These are phyloP conservation scores for Aspergillus terreus DNA, from an alignment of 2,329 filamentous ascomycete species.

Conservation along the genomic window DNA sequence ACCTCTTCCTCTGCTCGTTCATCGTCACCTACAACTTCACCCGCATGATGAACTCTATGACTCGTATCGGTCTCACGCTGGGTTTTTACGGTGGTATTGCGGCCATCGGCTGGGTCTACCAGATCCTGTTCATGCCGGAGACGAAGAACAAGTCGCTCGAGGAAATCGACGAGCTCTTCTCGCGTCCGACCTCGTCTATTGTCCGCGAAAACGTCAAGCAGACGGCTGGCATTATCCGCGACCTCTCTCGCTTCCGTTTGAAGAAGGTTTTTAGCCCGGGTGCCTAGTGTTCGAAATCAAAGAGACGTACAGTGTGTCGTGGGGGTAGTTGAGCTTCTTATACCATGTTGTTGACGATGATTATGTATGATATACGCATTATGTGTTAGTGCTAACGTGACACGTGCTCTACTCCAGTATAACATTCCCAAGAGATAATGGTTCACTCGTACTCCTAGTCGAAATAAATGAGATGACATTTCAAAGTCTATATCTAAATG, in stretches of 20 bases:
- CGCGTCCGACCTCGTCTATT: constrained; percentile 59
- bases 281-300: constrained; percentile 10
- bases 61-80: constrained; percentile 60
- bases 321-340: neutral
- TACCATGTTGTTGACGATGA: neutral
- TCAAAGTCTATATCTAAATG: constrained; percentile 1
- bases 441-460: neutral
- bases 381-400: neutral
- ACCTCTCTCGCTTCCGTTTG: constrained; percentile 43
- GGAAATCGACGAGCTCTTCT: constrained; percentile 67
- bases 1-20: constrained; percentile 68
- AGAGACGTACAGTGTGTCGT: neutral
- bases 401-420: neutral
- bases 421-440: neutral
- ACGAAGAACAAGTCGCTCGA: constrained; percentile 68
- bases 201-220: constrained; percentile 56
- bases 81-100: constrained; percentile 75
- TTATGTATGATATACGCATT: neutral
- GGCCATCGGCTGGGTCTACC: constrained; percentile 66
- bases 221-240: constrained; percentile 42
- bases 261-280: constrained; percentile 45
- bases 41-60: constrained; percentile 66
- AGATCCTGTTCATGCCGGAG: constrained; percentile 72
- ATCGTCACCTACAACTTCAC: constrained; percentile 74
- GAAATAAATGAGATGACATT: neutral